phyloP scores from a whole-genome alignment of 2,329 filamentous ascomycete species.

The Dendrostoma leiphaemia region DNA sequence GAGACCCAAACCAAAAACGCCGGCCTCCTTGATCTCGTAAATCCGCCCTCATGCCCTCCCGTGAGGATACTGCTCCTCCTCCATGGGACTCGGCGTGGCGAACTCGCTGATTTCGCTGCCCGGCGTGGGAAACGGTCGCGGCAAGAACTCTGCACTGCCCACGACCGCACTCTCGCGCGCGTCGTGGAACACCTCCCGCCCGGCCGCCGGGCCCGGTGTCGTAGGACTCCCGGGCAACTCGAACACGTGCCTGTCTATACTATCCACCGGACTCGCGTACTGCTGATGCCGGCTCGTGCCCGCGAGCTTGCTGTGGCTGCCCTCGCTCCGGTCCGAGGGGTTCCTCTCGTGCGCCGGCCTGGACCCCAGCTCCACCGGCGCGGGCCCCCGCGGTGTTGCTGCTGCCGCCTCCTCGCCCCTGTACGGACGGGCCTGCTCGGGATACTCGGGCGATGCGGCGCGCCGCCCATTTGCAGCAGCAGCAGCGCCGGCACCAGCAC shows the following conservation, averaged over 20 bases:
- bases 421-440: too few species aligned
- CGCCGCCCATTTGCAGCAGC: too few species aligned
- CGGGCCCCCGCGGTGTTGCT: too few species aligned
- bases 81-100: constrained; percentile 15
- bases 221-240: constrained; percentile 41
- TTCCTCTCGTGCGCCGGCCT: background rate
- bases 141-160: background rate
- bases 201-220: background rate
- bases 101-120: constrained; percentile 17
- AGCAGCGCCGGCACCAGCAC: constrained; percentile 21
- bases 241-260: constrained; percentile 32
- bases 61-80: constrained; percentile 4
- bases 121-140: constrained; percentile 13
- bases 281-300: constrained; percentile 17
- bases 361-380: background rate
- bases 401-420: too few species aligned
- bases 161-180: background rate
- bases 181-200: background rate
- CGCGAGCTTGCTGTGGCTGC: constrained; percentile 9
- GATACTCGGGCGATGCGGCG: constrained; percentile 29
- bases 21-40: background rate
- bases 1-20: background rate
- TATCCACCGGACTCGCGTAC: constrained; percentile 23
- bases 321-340: background rate
- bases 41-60: background rate